These are phyloP conservation scores for Kodamaea anthophila DNA, from an alignment of 1,139 yeast genomes.

Conservation along the genomic window DNA sequence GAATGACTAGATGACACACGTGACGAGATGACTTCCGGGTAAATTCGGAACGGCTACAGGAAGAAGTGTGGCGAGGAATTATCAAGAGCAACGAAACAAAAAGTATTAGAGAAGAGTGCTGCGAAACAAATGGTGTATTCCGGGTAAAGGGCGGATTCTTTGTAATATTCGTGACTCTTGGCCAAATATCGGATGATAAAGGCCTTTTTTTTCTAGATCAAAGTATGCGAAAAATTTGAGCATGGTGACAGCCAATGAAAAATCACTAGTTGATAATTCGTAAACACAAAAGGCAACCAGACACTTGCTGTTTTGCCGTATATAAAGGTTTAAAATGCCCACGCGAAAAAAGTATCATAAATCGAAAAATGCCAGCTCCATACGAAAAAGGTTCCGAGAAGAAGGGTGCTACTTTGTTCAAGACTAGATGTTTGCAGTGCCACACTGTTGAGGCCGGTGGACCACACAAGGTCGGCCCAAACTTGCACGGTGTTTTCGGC, in stretches of 20 bases:
- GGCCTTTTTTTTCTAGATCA: not conserved
- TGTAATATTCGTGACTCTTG: no score
- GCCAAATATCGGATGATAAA: no score
- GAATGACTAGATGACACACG: constrained; percentile 1
- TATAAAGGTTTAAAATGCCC: constrained; percentile 9
- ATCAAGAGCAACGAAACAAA: no score
- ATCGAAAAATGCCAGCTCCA: constrained; percentile 51
- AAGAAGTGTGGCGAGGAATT: not conserved
- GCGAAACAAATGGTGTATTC: no score
- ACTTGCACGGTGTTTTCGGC: constrained; percentile 90
- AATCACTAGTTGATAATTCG: constrained; percentile 4
- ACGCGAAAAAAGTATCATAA: constrained; percentile 3
- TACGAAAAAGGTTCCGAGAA: constrained; percentile 76
- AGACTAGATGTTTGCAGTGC: constrained; percentile 98
- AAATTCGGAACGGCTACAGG: constrained; percentile 1
- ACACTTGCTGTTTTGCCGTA: constrained; percentile 4
- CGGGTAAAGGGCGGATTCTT: no score
- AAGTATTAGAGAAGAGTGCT: no score
- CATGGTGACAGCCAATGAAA: constrained; percentile 4
- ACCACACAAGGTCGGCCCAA: constrained; percentile 98
- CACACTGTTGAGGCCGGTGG: constrained; percentile 97
- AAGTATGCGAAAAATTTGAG: not conserved
- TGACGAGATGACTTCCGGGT: constrained; percentile 1
- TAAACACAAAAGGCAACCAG: constrained; percentile 2
- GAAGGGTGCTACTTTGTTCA: constrained; percentile 97